Evolutionary conservation across 2,329 filamentous ascomycete species (phyloP), one percentile per base, ranked within the genome.

Genomic region (Dothistroma septosporum): DNA sequence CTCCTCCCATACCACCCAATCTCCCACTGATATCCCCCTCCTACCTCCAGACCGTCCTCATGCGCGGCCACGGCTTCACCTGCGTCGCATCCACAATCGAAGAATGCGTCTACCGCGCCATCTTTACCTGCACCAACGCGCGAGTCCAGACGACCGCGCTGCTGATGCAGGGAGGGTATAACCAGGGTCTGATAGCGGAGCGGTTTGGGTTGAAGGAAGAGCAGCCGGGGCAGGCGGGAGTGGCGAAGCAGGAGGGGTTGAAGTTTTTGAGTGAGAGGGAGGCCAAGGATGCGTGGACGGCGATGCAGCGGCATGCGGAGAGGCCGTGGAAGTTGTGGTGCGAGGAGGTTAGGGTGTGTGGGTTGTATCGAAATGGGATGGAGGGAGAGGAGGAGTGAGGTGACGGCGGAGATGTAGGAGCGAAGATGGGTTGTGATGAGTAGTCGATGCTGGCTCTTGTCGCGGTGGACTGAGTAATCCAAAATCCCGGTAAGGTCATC

Each of bases 51-150:
- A 68, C 68, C 1, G 70, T 74, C 48, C 62, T 75, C 16, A 76
- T 79, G 70, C 76, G 77, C 56, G 74, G 75, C 1, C 78, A 80
- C 61, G 79, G 79, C 24, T 80, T 80, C 61, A 78, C 77, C 1
- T 76, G 74, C 11, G 68, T 75, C 0, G 78, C 76, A 0, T 67
- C 70, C 2, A 72, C 73, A 9, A 76, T 80, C 58, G 75, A 79
- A 64, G 77, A 79, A 64, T 77, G 74, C 0, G 78, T 80, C 0
- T 79, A 75, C 61, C 75, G 78, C 57, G 75, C 77, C 1, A 75
- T 79, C 21, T 80, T 77, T 64, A 79, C 77, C 1, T 70, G 67
- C 55, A 61, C 64, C 3, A 75, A 75, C 44, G 78, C 79, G 1
- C 72, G 74, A 53, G 69, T 75, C 8, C 78, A 80, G 60, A 78